Percentiles rank a stretch among this genome's conserved stretches.
These are phyloP conservation scores for Penicillium palitans DNA, from an alignment of 2,329 filamentous ascomycete genomes.

Conservation along the genomic window DNA sequence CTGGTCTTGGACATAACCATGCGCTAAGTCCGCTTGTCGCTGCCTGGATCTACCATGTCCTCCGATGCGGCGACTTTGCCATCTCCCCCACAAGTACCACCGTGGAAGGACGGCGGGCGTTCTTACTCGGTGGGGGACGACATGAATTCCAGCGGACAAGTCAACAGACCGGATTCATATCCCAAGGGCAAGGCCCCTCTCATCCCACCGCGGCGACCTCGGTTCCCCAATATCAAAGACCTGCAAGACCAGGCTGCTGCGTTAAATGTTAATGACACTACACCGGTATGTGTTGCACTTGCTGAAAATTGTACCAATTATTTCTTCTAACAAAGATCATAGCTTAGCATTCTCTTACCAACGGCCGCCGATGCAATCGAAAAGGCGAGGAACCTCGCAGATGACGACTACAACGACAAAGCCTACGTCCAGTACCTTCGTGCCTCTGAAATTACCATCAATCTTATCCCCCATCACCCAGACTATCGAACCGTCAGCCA, in stretches of 20 bases:
- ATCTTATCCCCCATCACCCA: conserved; percentile 72
- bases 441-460: conserved; percentile 74
- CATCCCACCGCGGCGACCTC: conserved; percentile 24
- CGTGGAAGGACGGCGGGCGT: conserved; percentile 32
- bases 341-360: conserved; percentile 39
- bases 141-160: conserved; percentile 31
- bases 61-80: conserved; percentile 41
- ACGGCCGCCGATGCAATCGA: conserved; percentile 40
- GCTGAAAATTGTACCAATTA: not conserved
- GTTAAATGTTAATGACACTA: conserved; percentile 35
- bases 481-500: conserved; percentile 67
- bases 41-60: conserved; percentile 36
- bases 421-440: conserved; percentile 83
- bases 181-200: conserved; percentile 23
- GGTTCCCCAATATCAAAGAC: conserved; percentile 43
- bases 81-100: conserved; percentile 36
- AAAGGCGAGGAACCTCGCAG: conserved; percentile 33
- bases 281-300: conserved; percentile 26
- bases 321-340: conserved; percentile 24
- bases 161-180: conserved; percentile 27
- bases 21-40: conserved; percentile 25
- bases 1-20: conserved; percentile 20
- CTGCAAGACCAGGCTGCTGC: conserved; percentile 42
- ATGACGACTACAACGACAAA: conserved; percentile 57
- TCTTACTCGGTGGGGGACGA: conserved; percentile 30